Conservation (phyloP, 1,284 basidiomycete genomes). For the Schizopora paradoxa region DNA sequence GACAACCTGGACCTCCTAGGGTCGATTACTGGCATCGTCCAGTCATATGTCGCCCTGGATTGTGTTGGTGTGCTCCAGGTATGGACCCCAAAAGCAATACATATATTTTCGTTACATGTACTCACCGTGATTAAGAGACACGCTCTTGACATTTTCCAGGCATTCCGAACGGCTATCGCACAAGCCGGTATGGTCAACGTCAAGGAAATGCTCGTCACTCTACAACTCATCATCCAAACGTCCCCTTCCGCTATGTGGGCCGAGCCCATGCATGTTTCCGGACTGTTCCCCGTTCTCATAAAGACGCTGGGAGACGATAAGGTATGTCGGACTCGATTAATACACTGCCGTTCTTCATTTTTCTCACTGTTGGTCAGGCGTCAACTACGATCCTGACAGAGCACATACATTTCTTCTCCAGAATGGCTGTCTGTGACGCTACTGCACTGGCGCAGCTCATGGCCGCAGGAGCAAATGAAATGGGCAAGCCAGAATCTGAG, state of each 20-base stretch:
- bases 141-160: slow-evolving; percentile 43
- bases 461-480: slow-evolving; percentile 46
- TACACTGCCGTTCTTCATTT: slow-evolving; percentile 4
- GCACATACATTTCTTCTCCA: slow-evolving; percentile 62
- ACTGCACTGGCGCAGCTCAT: slow-evolving; percentile 64
- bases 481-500: slow-evolving; percentile 44
- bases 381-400: slow-evolving; percentile 54
- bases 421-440: slow-evolving; percentile 59
- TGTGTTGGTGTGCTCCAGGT: slow-evolving; percentile 66
- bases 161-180: slow-evolving; percentile 44
- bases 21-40: slow-evolving; percentile 63
- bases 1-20: slow-evolving; percentile 74
- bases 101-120: background rate
- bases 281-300: slow-evolving; percentile 58
- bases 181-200: slow-evolving; percentile 48
- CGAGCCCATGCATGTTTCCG: slow-evolving; percentile 62
- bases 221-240: slow-evolving; percentile 57
- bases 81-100: slow-evolving; percentile 18
- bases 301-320: slow-evolving; percentile 58
- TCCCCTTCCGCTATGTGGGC: slow-evolving; percentile 61
- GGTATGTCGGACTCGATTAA: slow-evolving; percentile 32
- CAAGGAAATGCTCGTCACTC: slow-evolving; percentile 48
- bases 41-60: slow-evolving; percentile 79
- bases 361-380: slow-evolving; percentile 32
- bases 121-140: background rate